Conservation (phyloP, 1,139 yeast species). For the Trichomonascaceae sp. region DNA sequence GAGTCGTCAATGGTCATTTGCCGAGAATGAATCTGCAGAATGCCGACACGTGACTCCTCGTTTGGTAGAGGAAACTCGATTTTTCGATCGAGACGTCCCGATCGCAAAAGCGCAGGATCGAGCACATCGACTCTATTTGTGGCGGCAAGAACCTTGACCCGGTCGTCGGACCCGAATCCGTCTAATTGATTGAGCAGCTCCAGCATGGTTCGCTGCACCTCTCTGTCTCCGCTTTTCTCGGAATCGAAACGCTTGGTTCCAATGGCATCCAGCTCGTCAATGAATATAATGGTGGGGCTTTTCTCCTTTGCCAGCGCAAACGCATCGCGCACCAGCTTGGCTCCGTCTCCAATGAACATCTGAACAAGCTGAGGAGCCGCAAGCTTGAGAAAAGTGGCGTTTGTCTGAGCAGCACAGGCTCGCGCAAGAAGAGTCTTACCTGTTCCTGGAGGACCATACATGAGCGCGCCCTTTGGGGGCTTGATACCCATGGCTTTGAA, state of each 20-base stretch:
- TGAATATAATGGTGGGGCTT: slow-evolving; percentile 94
- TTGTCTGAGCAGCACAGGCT: slow-evolving; percentile 98
- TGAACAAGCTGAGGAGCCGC: slow-evolving; percentile 99
- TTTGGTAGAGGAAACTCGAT: slow-evolving; percentile 96
- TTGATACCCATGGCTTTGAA: slow-evolving; percentile 85
- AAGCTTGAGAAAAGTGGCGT: slow-evolving; percentile 90
- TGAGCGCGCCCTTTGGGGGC: slow-evolving; percentile 96
- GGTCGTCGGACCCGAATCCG: slow-evolving; percentile 96
- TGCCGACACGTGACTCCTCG: slow-evolving; percentile 94
- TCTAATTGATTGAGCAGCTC: slow-evolving; percentile 92
- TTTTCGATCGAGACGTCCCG: slow-evolving; percentile 95
- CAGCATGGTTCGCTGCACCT: slow-evolving; percentile 98
- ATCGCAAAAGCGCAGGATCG: slow-evolving; percentile 93
- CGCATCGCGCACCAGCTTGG: slow-evolving; percentile 94
- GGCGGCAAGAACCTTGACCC: slow-evolving; percentile 95
- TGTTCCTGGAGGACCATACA: slow-evolving; percentile 99
- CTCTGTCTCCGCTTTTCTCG: slow-evolving; percentile 95
- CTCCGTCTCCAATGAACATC: slow-evolving; percentile 99
- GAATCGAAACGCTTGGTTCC: slow-evolving; percentile 98
- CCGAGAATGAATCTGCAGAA: slow-evolving; percentile 91
- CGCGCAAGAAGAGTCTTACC: slow-evolving; percentile 95
- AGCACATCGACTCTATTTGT: slow-evolving; percentile 95
- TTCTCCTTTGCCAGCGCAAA: slow-evolving; percentile 97
- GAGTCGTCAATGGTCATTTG: slow-evolving; percentile 90
- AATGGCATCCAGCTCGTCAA: slow-evolving; percentile 96